Evolutionary conservation across 1,139 yeast species (phyloP).

Genomic region (Yamadazyma kanchanaburiensis): DNA sequence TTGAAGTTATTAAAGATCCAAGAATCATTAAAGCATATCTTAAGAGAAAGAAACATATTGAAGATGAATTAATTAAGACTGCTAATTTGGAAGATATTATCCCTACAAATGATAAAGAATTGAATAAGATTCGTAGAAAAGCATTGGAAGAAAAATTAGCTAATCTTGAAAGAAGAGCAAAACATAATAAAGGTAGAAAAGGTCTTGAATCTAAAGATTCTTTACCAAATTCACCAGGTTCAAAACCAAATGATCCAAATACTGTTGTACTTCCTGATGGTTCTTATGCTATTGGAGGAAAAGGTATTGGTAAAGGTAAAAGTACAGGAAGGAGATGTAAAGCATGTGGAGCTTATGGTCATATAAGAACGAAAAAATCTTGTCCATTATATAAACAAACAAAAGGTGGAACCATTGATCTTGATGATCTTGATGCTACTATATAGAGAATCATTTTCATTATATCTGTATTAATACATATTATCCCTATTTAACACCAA

Average conservation of each 20-base stretch:
- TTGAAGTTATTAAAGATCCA: slow-evolving; percentile 79
- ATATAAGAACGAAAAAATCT: slow-evolving; percentile 82
- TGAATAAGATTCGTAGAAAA: slow-evolving; percentile 74
- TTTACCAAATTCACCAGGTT: slow-evolving; percentile 20
- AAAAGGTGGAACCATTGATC: slow-evolving; percentile 16
- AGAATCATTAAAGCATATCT: slow-evolving; percentile 84
- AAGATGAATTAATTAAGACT: slow-evolving; percentile 57
- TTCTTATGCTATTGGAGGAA: slow-evolving; percentile 51
- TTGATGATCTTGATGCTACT: too few species aligned
- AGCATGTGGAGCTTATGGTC: slow-evolving; percentile 94
- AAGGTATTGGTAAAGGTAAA: slow-evolving; percentile 71
- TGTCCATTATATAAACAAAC: slow-evolving; percentile 74
- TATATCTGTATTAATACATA: too few species aligned
- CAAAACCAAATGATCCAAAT: slow-evolving; percentile 38
- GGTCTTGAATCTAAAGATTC: background rate
- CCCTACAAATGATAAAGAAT: slow-evolving; percentile 83
- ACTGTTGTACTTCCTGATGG: slow-evolving; percentile 46
- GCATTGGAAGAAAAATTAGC: slow-evolving; percentile 84
- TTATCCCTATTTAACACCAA: slow-evolving; percentile 44
- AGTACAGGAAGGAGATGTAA: slow-evolving; percentile 85
- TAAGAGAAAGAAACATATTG: slow-evolving; percentile 71
- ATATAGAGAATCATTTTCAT: too few species aligned
- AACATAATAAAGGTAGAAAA: slow-evolving; percentile 41
- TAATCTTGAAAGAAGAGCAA: slow-evolving; percentile 67
- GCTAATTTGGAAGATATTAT: slow-evolving; percentile 66